A percentile compares a stretch with the other conserved stretches of the same genome.
phyloP scores from a whole-genome alignment of 441 rosid species.

The Hura crepitans region DNA sequence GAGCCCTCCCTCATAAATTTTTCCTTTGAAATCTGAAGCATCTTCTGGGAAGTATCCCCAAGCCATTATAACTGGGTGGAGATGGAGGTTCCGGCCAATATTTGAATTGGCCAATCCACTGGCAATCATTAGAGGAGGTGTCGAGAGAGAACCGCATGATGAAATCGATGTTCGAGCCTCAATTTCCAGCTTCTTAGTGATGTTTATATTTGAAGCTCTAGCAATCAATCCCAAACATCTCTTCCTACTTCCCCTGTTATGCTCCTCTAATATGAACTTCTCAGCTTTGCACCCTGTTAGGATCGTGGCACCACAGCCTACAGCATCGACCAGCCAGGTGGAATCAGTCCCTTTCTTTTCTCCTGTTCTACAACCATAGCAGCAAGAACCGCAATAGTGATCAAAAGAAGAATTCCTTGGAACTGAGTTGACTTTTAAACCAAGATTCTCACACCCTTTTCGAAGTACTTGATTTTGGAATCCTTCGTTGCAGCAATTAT shows the following conservation, averaged over 20 bases:
- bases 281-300: conserved; percentile 73
- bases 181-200: conserved; percentile 44
- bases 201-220: conserved; percentile 26
- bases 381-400: conserved; percentile 74
- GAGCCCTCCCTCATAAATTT: conserved; percentile 58
- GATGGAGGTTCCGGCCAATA: conserved; percentile 63
- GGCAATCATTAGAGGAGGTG: conserved; percentile 63
- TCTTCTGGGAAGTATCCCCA: conserved; percentile 79
- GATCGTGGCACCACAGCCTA: conserved; percentile 50
- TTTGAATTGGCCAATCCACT: conserved; percentile 62
- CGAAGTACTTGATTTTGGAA: conserved; percentile 67
- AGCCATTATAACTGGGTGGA: conserved; percentile 58
- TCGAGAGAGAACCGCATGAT: conserved; percentile 59
- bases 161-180: conserved; percentile 65
- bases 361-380: conserved; percentile 60
- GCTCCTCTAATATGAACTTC: conserved; percentile 37
- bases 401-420: conserved; percentile 52
- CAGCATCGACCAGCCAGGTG: conserved; percentile 80
- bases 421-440: conserved; percentile 43
- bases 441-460: conserved; percentile 68
- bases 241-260: conserved; percentile 28
- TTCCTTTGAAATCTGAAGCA: conserved; percentile 38
- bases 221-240: conserved; percentile 62
- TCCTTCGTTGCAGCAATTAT: conserved; percentile 41
- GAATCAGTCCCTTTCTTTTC: conserved; percentile 62